Base-by-base conservation (phyloP, 805 yeast genomes). In the Sungouiozyma intestinalis region DNA sequence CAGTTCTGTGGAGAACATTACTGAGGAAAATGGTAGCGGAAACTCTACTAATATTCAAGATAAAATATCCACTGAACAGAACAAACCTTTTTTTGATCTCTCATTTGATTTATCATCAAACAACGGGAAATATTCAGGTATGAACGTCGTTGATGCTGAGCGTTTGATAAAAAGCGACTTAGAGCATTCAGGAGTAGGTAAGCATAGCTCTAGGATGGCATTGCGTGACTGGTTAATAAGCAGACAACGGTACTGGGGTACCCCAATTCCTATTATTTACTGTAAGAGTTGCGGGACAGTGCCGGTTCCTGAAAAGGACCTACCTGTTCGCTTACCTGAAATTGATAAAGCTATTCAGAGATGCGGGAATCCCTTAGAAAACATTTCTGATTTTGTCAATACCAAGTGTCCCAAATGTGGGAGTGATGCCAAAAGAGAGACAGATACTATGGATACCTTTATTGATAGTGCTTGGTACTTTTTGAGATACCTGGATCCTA, bases 371-470 rank as follows among this genome's bases (percentile, higher is more conserved):
- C 95, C 97, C 7, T 66, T 90, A 36, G 76, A 78, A 2, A 70
- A 74, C 17, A 66, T 80, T 40, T 73, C 73, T 0, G 81, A 77
- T 16, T 90, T 86, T 68, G 78, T 79, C 7, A 69, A 84, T 45
- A 76, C 82, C 1, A 60, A 66, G 24, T 92, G 98, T 60, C 98
- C 98, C 5, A 70, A 74, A 0, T 92, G 98, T 65, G 78, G 79
- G 3, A 52, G 59, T 6, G 66, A 68, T 1, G 94, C 96, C 0
- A 77, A 73, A 43, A 73, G 98, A 53, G 98, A 92, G 49, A 85
- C 97, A 0, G 98, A 92, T 55, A 92, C 98, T 0, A 90, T 92
- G 98, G 98, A 92, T 57, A 92, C 98, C 0, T 92, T 92, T 56
- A 90, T 92, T 77, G 98, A 92, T 63, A 84, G 95, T 15, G 87